Percentiles rank a stretch among this genome's conserved stretches.
phyloP scores from a whole-genome alignment of 2,329 filamentous ascomycete species.

The Penicillium sp. region DNA sequence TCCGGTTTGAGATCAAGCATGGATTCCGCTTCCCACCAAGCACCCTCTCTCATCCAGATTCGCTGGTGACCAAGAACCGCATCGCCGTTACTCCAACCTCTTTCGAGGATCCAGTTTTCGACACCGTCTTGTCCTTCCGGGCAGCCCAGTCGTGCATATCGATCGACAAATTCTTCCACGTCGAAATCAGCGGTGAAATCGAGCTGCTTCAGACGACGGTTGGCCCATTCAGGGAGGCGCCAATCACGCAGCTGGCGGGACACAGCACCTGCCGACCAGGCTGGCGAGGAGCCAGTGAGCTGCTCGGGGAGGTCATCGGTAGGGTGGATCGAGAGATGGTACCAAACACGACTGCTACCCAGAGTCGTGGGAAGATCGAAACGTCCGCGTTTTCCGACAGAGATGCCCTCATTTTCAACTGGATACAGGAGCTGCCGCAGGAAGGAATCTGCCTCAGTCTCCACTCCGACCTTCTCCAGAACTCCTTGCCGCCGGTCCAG shows the following conservation, averaged over 20 bases:
- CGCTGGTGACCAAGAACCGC: conserved; percentile 87
- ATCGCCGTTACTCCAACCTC: conserved; percentile 97
- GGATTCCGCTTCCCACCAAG: conserved; percentile 97
- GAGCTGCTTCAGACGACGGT: conserved; percentile 81
- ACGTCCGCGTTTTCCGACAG: conserved; percentile 71
- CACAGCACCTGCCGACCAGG: conserved; percentile 90
- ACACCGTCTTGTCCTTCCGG: conserved; percentile 87
- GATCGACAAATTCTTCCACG: conserved; percentile 80
- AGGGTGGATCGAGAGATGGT: conserved; percentile 86
- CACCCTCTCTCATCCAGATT: conserved; percentile 89
- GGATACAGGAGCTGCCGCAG: conserved; percentile 79
- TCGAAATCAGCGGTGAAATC: conserved; percentile 98
- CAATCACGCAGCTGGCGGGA: conserved; percentile 90
- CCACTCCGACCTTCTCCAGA: conserved; percentile 80
- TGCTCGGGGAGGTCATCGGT: conserved; percentile 79
- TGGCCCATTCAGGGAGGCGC: conserved; percentile 95
- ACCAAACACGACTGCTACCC: conserved; percentile 87
- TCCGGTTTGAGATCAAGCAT: conserved; percentile 86
- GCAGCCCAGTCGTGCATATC: conserved; percentile 81
- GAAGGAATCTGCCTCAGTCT: conserved; percentile 78
- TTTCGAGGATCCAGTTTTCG: conserved; percentile 88
- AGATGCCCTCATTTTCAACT: conserved; percentile 71
- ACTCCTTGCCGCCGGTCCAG: conserved; percentile 78
- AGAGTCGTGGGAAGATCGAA: conserved; percentile 73
- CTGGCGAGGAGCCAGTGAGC: conserved; percentile 68